Evolutionary conservation across 805 yeast genomes (phyloP), one percentile per base, ranked within the genome.

Genomic region (Hanseniaspora taiwanica): DNA sequence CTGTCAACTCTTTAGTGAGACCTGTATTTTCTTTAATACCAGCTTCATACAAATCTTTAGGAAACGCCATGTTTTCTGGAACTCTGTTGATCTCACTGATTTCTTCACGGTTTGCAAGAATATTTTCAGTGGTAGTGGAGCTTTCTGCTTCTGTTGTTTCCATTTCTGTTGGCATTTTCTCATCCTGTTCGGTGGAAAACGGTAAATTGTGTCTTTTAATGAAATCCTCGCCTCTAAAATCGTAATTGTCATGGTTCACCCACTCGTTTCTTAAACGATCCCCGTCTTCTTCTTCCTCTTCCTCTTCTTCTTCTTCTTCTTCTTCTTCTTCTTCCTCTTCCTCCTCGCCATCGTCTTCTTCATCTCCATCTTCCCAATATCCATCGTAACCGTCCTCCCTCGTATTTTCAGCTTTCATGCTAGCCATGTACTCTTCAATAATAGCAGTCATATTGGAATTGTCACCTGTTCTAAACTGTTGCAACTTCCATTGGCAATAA

Each of bases 1-100:
- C 68, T 18, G 57, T 63, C 40, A 63, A 42, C 29, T 66, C 65
- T 38, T 51, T 48, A 16, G 53, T 47, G 3, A 49, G 45, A n/a
- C 49, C 48, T 17, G 40, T 16, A n/a, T 16, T 16, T 14, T 37
- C 35, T 13, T 38, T 42, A 13, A 43, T 27, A 14, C 39, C 44
- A 19, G 46, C 43, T 10, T 52, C 52, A 38, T 52, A 48, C 3
- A 54, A 40, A 27, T 58, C 63, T 23, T 49, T 45, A 9, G 55
- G 46, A 36, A 58, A 58, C 2, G 43, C 43, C 12, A 55, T 19
- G 23, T 53, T 46, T 4, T 38, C 24, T 2, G 60, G 60, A 2
- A 58, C 54, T 19, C 44, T 41, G 40, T 53, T 55, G 7, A 56
- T 44, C 17, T 27, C 43, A 18, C 42, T 36, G 13, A 40, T 23